Percentiles rank a stretch among this genome's conserved stretches.
These are phyloP conservation scores for Talaromyces atroroseus DNA, from an alignment of 2,329 filamentous ascomycete species.

Conservation along the genomic window DNA sequence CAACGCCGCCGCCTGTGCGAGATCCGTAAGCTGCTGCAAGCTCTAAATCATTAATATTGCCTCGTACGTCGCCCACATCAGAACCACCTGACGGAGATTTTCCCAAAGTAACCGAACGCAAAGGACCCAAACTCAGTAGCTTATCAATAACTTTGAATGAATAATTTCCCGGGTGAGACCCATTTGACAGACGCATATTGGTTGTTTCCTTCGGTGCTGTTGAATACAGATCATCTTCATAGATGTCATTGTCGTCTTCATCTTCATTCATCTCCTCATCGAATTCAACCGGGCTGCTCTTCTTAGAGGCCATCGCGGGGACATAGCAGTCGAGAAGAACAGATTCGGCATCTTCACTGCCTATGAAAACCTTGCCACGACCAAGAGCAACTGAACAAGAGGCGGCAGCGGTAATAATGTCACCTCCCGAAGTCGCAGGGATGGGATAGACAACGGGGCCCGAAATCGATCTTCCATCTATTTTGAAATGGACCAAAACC, in stretches of 20 bases:
- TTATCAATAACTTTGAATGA: slow-evolving; percentile 71
- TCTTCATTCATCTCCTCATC: slow-evolving; percentile 39
- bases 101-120: slow-evolving; percentile 69
- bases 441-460: slow-evolving; percentile 70
- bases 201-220: slow-evolving; percentile 22
- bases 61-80: slow-evolving; percentile 33
- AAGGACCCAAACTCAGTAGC: slow-evolving; percentile 71
- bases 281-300: slow-evolving; percentile 52
- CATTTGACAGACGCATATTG: slow-evolving; percentile 15
- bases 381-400: slow-evolving; percentile 67
- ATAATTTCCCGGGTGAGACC: slow-evolving; percentile 49
- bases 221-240: slow-evolving; percentile 49
- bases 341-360: slow-evolving; percentile 78
- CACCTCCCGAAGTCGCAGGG: slow-evolving; percentile 56
- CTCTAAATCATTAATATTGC: slow-evolving; percentile 35
- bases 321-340: slow-evolving; percentile 73
- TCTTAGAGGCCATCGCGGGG: slow-evolving; percentile 56
- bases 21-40: slow-evolving; percentile 51
- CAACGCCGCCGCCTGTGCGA: slow-evolving; percentile 60
- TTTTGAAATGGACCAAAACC: slow-evolving; percentile 70
- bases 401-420: slow-evolving; percentile 55
- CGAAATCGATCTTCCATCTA: slow-evolving; percentile 88
- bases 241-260: slow-evolving; percentile 55
- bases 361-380: slow-evolving; percentile 69
- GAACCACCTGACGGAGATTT: slow-evolving; percentile 44